Base-by-base conservation (phyloP, 2,329 filamentous ascomycete species). In the Lasiodiplodia gonubiensis region DNA sequence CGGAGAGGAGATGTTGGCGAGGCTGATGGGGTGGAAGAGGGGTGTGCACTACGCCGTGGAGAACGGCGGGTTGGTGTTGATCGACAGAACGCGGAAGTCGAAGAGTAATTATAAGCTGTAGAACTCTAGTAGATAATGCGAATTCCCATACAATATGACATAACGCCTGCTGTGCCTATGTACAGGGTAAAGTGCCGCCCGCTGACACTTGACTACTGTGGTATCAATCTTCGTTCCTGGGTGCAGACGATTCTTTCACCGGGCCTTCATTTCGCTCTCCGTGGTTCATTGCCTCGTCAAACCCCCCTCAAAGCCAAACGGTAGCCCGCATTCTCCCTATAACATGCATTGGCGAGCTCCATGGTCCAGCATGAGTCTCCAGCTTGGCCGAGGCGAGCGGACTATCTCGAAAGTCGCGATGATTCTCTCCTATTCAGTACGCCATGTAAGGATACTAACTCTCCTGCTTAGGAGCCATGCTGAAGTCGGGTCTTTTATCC, bases 21-120 rank as follows among this genome's bases (percentile, higher is more conserved):
- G 84, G 60, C 97, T 94, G 94, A 82, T 90, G 71, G 92, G 92
- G 0, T 96, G 93, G 92, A 84, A 82, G 68, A 86, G 83, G 72
- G 93, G 91, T 0, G 83, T 80, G 68, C 87, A 97, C 37, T 97
- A 89, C 76, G 85, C 87, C n/a, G 81, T 92, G 2, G 79, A 84
- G 33, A 80, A 86, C 33, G 91, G 90, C 0, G 89, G 86, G 0
- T 77, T 93, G 69, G 84, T 67, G 23, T 42, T 66, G 48, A 46
- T 65, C 14, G 57, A 67, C 8, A 49, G 46, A 16, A 33, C 23
- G 23, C 48, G 37, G 48, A 52, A 33, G 23, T 23, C 39, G n/a
- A 48, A 21, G 27, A 55, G 64, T 12, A 39, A 42, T 23, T 64
- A 42, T 49, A 67, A 60, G 46, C 46, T 66, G 53, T 66, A 52